phyloP scores from a whole-genome alignment of 2,329 filamentous ascomycete genomes.

The Alternaria viburni region DNA sequence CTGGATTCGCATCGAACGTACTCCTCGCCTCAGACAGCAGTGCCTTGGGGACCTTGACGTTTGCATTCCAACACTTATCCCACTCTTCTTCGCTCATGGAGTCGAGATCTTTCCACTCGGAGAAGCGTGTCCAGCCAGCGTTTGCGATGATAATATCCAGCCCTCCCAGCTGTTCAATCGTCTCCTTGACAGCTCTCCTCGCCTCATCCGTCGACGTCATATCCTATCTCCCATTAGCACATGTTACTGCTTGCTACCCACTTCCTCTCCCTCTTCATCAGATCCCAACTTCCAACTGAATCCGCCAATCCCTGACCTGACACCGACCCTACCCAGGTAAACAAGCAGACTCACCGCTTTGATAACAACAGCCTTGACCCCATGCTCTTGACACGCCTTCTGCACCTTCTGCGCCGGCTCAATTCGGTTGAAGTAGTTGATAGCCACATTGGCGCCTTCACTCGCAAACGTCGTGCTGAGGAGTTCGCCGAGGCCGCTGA shows the following conservation, averaged over 20 bases:
- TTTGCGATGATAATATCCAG: slow-evolving; percentile 82
- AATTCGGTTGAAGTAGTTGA: slow-evolving; percentile 73
- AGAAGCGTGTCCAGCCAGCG: slow-evolving; percentile 70
- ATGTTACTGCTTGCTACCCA: too few relatives aligned
- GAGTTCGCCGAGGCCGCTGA: slow-evolving; percentile 73
- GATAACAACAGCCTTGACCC: slow-evolving; percentile 62
- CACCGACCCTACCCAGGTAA: too few relatives aligned
- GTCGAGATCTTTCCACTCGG: slow-evolving; percentile 63
- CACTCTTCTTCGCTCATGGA: slow-evolving; percentile 66
- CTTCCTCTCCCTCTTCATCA: too few relatives aligned
- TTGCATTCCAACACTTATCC: slow-evolving; percentile 70
- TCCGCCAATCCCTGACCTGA: too few relatives aligned
- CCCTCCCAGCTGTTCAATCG: slow-evolving; percentile 66
- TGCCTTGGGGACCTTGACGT: slow-evolving; percentile 59
- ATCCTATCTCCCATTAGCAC: neutral
- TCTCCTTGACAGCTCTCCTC: slow-evolving; percentile 63
- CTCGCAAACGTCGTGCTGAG: slow-evolving; percentile 71
- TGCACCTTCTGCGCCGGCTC: slow-evolving; percentile 66
- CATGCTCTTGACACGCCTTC: slow-evolving; percentile 59
- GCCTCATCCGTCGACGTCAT: slow-evolving; percentile 67
- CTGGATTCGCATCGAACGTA: slow-evolving; percentile 65
- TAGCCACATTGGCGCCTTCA: slow-evolving; percentile 70
- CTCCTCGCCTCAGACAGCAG: slow-evolving; percentile 64
- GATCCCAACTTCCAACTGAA: too few relatives aligned
- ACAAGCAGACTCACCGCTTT: slow-evolving; percentile 59